Percentiles rank a stretch among this genome's conserved stretches.
These are phyloP conservation scores for Arctium minus DNA, from an alignment of 129 eudicot species.

Conservation along the genomic window DNA sequence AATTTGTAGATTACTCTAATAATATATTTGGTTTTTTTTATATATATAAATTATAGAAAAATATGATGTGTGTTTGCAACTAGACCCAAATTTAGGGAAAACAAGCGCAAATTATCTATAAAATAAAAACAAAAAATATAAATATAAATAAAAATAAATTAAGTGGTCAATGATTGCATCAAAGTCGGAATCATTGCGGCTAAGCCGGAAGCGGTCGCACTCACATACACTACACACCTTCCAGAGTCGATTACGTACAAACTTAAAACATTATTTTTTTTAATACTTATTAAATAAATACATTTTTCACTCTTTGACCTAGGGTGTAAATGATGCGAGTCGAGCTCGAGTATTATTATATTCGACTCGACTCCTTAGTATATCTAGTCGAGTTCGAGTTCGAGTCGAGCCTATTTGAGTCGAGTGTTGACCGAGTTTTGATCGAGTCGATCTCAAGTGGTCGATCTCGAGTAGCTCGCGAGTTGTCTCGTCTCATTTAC, in stretches of 20 bases:
- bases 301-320: neutral
- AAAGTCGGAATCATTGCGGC: conserved; percentile 37
- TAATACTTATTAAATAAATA: neutral
- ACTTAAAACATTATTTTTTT: neutral
- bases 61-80: neutral
- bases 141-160: neutral
- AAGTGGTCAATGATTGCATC: conserved; percentile 46
- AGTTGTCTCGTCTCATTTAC: no score
- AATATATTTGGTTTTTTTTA: no score
- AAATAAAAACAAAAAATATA: neutral
- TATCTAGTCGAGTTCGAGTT: no score
- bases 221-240: conserved; percentile 18
- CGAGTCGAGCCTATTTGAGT: no score
- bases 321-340: no score
- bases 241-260: conserved; percentile 13
- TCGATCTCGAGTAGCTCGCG: no score
- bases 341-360: no score
- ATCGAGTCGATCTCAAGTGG: no score
- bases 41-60: no score
- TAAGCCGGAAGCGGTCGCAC: conserved; percentile 42
- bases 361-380: no score
- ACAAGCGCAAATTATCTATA: neutral
- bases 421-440: no score
- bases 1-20: no score
- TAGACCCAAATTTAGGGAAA: neutral